phyloP scores from a whole-genome alignment of 345 rosid genomes.

The Turritis glabra region DNA sequence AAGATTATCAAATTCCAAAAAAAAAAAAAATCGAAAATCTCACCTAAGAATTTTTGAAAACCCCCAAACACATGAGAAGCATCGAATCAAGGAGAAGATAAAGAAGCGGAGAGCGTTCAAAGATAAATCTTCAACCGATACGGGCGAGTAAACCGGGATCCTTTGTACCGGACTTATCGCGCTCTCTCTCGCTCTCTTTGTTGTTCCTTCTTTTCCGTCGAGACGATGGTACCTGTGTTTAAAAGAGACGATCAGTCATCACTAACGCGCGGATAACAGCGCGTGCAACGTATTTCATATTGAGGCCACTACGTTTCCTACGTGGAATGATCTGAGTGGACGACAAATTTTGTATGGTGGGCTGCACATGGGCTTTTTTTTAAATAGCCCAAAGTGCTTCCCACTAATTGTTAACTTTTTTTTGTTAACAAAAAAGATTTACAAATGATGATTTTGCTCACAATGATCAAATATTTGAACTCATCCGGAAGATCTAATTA shows the following conservation, averaged over 20 bases:
- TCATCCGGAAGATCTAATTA: not conserved
- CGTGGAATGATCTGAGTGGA: conserved; percentile 27
- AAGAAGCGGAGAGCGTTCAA: conserved; percentile 10
- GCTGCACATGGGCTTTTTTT: too few species aligned
- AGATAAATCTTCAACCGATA: conserved; percentile 10
- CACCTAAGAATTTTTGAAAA: conserved; percentile 40
- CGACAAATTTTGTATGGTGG: not conserved
- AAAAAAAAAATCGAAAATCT: conserved; percentile 33
- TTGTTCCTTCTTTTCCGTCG: conserved; percentile 3
- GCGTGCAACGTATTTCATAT: not conserved
- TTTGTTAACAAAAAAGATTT: not conserved
- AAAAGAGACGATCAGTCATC: conserved; percentile 22
- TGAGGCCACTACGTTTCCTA: not conserved
- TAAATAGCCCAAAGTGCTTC: too few species aligned
- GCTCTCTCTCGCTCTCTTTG: not conserved
- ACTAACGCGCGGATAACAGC: not conserved
- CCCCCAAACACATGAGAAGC: conserved; percentile 10
- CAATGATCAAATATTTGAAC: not conserved
- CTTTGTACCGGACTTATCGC: conserved; percentile 42
- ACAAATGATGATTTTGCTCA: not conserved
- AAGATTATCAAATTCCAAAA: not conserved
- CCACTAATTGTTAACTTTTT: not conserved
- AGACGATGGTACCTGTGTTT: conserved; percentile 13
- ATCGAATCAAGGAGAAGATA: conserved; percentile 15
- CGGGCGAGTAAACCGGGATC: conserved; percentile 41